These are phyloP conservation scores for Aspergillus pseudoviridinutans DNA, from an alignment of 2,329 filamentous ascomycete species.

Conservation along the genomic window DNA sequence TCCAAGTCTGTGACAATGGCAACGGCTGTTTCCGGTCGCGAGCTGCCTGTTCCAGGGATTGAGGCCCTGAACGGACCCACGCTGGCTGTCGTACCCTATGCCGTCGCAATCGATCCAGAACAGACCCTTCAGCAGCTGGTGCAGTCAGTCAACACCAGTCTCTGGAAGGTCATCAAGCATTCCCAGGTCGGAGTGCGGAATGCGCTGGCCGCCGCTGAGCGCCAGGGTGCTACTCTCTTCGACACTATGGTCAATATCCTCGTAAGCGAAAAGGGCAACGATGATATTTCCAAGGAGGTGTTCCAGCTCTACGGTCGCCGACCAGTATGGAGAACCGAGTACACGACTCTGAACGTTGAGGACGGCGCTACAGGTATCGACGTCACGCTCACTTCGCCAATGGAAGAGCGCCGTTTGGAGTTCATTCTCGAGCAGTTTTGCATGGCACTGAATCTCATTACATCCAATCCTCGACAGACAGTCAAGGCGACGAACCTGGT, in stretches of 20 bases:
- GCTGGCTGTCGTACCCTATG: neutral
- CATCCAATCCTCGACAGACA: neutral
- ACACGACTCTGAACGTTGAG: constrained; percentile 2
- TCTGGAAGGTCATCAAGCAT: neutral
- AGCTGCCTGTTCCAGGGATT: neutral
- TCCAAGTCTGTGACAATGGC: neutral
- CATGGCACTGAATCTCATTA: neutral
- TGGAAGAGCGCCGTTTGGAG: neutral
- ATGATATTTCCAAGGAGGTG: constrained; percentile 2
- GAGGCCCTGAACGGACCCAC: neutral
- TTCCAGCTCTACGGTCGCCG: constrained; percentile 1
- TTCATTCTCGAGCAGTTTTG: neutral
- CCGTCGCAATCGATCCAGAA: neutral
- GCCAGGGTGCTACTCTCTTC: neutral
- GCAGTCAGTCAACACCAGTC: neutral
- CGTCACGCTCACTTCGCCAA: neutral
- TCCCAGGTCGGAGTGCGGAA: constrained; percentile 1
- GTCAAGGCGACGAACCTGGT: neutral
- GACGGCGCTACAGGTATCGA: neutral
- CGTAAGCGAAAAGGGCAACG: neutral
- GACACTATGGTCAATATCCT: constrained; percentile 7
- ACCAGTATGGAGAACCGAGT: constrained; percentile 1
- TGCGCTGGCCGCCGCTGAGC: neutral
- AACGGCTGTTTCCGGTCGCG: constrained; percentile 1
- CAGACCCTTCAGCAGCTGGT: neutral